Conservation (phyloP, 768 basidiomycete genomes). For the Cystobasidiopsis lactophilus region DNA sequence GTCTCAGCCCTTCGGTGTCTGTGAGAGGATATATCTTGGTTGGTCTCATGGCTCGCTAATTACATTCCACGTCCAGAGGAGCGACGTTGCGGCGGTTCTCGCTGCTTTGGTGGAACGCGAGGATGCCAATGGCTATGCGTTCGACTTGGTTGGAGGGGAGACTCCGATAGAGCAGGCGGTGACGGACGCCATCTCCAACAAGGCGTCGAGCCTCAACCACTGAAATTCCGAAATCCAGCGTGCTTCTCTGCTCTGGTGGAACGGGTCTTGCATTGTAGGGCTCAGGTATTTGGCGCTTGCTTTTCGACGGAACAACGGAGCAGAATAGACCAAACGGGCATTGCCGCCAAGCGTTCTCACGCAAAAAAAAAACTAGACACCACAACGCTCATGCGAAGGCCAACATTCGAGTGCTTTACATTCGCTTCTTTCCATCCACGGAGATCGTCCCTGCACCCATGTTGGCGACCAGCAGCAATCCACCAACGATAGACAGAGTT, state of each 20-base stretch:
- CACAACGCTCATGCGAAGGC: too few relatives aligned
- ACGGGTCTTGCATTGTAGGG: background rate
- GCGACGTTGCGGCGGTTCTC: background rate
- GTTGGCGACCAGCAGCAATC: conserved; percentile 88
- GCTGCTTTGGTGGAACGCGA: background rate
- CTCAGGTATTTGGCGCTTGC: too few relatives aligned
- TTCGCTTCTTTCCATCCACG: conserved; percentile 83
- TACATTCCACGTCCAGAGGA: background rate
- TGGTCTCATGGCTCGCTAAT: background rate
- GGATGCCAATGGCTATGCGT: background rate
- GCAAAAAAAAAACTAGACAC: too few relatives aligned
- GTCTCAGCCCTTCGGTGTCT: conserved; percentile 31
- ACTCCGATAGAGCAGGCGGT: background rate
- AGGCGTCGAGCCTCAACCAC: background rate
- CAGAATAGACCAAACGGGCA: too few relatives aligned
- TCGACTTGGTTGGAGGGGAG: background rate
- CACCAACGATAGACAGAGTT: conserved; percentile 96
- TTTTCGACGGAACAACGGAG: too few relatives aligned
- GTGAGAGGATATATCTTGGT: conserved; percentile 26
- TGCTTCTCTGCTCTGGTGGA: too few relatives aligned
- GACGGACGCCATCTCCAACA: background rate
- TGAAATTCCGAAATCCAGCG: too few relatives aligned
- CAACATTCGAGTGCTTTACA: too few relatives aligned
- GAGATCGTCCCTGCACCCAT: conserved; percentile 96
- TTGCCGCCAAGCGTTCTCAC: too few relatives aligned